These are phyloP conservation scores for Sphagnum fallax DNA, from an alignment of 228 moss, liverwort and hornwort species.

Conservation along the genomic window DNA sequence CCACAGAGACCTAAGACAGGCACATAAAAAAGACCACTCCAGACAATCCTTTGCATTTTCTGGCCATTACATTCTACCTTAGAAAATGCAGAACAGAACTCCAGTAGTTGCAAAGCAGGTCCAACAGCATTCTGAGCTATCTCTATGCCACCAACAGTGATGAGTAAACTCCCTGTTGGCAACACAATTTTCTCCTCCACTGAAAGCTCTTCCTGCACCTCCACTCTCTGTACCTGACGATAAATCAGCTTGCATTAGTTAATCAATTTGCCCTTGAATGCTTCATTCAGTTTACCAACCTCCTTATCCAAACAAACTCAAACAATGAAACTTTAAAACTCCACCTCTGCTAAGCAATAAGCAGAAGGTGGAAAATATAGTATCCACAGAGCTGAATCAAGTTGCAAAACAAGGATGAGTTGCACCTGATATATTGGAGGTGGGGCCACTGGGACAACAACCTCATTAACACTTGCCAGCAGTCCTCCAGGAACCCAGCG, in stretches of 20 bases:
- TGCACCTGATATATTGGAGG: conserved; percentile 52
- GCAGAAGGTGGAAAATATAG: no score
- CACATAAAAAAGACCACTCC: not conserved
- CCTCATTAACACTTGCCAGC: conserved; percentile 45
- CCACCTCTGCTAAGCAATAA: no score
- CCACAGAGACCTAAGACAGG: no score
- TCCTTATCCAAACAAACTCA: no score
- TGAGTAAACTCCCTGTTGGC: conserved; percentile 37
- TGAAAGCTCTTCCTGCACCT: conserved; percentile 31
- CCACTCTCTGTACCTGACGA: conserved; percentile 8
- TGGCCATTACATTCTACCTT: conserved; percentile 16
- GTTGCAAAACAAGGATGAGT: no score
- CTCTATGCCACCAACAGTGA: conserved; percentile 33
- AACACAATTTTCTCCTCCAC: conserved; percentile 29
- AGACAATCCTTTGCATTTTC: not conserved
- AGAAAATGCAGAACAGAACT: conserved; percentile 48
- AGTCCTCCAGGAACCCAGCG: conserved; percentile 61
- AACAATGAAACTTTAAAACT: no score
- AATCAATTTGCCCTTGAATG: no score
- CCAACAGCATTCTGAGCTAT: conserved; percentile 47
- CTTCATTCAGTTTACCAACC: no score
- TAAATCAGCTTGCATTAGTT: no score
- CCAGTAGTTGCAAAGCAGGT: conserved; percentile 55
- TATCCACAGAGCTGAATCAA: no score
- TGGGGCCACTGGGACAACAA: conserved; percentile 48